Conservation (phyloP, 106 monocot genomes). For the Dendrobium nobile region DNA sequence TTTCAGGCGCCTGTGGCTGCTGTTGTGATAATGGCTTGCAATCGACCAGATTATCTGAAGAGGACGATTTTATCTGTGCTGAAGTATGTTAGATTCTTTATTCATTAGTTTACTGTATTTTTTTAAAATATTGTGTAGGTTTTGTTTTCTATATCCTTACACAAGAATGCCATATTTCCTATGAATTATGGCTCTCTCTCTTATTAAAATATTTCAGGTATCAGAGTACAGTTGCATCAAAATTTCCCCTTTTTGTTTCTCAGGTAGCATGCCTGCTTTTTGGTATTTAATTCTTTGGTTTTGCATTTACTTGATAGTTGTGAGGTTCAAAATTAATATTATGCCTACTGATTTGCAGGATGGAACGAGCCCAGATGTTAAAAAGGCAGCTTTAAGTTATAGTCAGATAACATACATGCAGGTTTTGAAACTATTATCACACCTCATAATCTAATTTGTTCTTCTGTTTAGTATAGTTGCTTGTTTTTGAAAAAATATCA, state of each 20-base stretch:
- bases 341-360: conserved; percentile 49
- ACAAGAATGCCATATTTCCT: neutral
- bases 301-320: neutral
- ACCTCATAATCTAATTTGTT: neutral
- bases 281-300: neutral
- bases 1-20: conserved; percentile 76
- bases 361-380: conserved; percentile 85
- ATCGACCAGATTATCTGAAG: conserved; percentile 85
- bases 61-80: conserved; percentile 80
- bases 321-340: neutral
- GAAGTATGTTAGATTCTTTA: conserved; percentile 42
- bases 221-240: conserved; percentile 68
- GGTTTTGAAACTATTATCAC: conserved; percentile 21
- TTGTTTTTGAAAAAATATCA: neutral
- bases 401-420: conserved; percentile 85
- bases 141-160: neutral
- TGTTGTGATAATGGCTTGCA: conserved; percentile 97
- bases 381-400: conserved; percentile 76
- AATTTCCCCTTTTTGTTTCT: conserved; percentile 90
- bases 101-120: neutral
- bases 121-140: conserved; percentile 32
- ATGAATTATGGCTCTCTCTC: neutral
- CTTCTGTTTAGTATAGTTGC: neutral
- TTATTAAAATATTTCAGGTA: conserved; percentile 43
- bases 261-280: conserved; percentile 41